Conservation (phyloP, 1,284 basidiomycete species). For the Schizopora paradoxa region DNA sequence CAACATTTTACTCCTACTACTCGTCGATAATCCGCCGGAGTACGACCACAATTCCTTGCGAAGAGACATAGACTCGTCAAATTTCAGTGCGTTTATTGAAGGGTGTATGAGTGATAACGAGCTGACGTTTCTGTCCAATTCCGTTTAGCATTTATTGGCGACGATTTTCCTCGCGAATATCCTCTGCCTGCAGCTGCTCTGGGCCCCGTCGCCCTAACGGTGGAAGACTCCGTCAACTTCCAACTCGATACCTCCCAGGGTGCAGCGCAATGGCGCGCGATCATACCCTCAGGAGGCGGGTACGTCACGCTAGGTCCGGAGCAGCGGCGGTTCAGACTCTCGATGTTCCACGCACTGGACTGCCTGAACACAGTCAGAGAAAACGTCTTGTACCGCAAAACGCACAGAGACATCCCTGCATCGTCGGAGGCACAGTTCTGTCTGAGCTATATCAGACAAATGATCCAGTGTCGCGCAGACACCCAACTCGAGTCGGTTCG, state of each 20-base stretch:
- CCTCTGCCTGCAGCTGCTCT: no score
- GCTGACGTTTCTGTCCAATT: no score
- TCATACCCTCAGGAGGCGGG: constrained; percentile 10
- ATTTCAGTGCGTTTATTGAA: no score
- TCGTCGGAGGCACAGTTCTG: constrained; percentile 13
- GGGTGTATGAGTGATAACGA: no score
- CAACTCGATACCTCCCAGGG: constrained; percentile 13
- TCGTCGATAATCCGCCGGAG: no score
- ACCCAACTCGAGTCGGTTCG: constrained; percentile 16
- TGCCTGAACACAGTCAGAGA: constrained; percentile 11
- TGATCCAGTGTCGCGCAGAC: constrained; percentile 15
- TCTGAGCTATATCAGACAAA: constrained; percentile 16
- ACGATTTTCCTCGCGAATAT: no score
- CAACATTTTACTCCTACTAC: no score
- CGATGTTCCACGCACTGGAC: constrained; percentile 17
- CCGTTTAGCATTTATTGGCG: no score
- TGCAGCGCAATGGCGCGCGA: constrained; percentile 14
- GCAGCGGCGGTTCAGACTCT: constrained; percentile 8
- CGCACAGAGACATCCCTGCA: constrained; percentile 4
- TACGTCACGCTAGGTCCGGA: constrained; percentile 12
- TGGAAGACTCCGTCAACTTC: constrained; percentile 18
- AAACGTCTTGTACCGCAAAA: constrained; percentile 13
- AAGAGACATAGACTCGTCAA: no score
- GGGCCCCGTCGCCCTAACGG: constrained; percentile 15
- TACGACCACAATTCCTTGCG: no score